phyloP scores from a whole-genome alignment of 257 asterid genomes.

The Oldenlandia corymbosa region DNA sequence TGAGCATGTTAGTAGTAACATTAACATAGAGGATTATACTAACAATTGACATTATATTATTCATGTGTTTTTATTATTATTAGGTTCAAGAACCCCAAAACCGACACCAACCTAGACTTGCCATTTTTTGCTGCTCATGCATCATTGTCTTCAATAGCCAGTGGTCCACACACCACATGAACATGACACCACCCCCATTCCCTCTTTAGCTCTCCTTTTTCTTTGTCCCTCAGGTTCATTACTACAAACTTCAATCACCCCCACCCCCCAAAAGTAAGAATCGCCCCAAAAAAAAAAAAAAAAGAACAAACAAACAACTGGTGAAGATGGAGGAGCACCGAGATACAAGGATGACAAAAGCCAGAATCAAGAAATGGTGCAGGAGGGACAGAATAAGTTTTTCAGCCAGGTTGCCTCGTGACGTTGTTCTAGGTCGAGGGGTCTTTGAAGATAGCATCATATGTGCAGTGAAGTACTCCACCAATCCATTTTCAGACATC shows the following conservation, averaged over 20 bases:
- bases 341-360: conserved; percentile 7
- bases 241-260: too few species aligned
- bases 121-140: neutral
- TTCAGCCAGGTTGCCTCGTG: conserved; percentile 52
- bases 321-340: conserved; percentile 22
- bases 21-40: too few species aligned
- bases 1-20: too few species aligned
- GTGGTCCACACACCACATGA: conserved; percentile 17
- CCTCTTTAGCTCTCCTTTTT: neutral
- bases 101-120: conserved; percentile 5
- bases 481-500: conserved; percentile 45
- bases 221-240: too few species aligned
- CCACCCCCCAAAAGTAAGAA: too few species aligned
- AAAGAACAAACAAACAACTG: neutral
- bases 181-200: conserved; percentile 22
- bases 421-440: conserved; percentile 18
- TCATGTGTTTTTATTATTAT: too few species aligned
- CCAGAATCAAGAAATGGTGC: conserved; percentile 16
- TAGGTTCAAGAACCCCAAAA: too few species aligned
- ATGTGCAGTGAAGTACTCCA: conserved; percentile 56
- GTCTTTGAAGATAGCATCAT: conserved; percentile 36
- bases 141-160: conserved; percentile 3
- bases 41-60: too few species aligned
- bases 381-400: conserved; percentile 37
- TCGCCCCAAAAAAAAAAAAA: too few species aligned